phyloP scores from a whole-genome alignment of 257 asterid species.

The Thymus quinquecostatus region DNA sequence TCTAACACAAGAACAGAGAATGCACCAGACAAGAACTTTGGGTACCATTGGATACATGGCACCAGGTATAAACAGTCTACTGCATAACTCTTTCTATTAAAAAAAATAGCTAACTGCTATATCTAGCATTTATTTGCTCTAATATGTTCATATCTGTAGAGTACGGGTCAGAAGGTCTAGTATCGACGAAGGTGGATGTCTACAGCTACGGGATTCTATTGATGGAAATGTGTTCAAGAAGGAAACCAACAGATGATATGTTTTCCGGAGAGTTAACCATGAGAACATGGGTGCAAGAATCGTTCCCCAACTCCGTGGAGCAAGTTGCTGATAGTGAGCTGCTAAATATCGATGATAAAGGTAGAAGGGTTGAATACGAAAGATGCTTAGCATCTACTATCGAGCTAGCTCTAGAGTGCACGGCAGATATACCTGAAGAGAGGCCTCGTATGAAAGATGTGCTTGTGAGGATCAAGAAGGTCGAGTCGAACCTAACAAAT shows the following conservation, averaged over 20 bases:
- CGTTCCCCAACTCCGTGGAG: background rate
- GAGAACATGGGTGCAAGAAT: constrained; percentile 16
- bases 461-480: background rate
- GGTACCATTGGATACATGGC: constrained; percentile 28
- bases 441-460: background rate
- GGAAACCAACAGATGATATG: constrained; percentile 4
- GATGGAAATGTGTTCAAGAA: background rate
- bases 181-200: background rate
- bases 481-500: background rate
- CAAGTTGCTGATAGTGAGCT: background rate
- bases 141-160: background rate
- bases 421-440: background rate
- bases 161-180: background rate
- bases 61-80: constrained; percentile 6
- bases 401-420: background rate
- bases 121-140: background rate
- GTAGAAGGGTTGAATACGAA: background rate
- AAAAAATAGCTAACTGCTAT: background rate
- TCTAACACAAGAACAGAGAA: constrained; percentile 16
- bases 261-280: constrained; percentile 22
- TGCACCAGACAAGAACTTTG: constrained; percentile 19
- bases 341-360: background rate
- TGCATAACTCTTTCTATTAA: background rate
- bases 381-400: background rate
- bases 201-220: background rate